Percentiles rank a stretch among this genome's conserved stretches.
Conservation (phyloP, 768 basidiomycete species). For the Kwoniella heveanensis region DNA sequence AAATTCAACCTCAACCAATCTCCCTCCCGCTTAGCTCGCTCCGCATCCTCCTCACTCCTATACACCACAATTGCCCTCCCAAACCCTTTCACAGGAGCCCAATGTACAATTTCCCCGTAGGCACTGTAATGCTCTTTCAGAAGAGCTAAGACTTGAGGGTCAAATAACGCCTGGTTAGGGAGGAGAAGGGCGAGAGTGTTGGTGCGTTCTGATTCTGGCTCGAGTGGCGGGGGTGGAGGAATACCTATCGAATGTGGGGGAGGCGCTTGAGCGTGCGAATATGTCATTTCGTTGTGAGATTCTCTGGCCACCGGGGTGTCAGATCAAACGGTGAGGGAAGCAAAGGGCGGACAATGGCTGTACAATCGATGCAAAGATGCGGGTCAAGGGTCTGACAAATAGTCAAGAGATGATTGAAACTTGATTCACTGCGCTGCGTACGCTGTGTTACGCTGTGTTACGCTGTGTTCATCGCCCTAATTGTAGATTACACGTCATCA, state of each 20-base stretch:
- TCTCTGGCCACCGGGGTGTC: no score
- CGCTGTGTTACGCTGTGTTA: not conserved
- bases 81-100: constrained; percentile 84
- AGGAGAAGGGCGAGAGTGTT: constrained; percentile 84
- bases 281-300: not conserved
- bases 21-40: constrained; percentile 66
- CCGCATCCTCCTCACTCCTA: constrained; percentile 47
- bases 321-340: no score
- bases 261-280: not conserved
- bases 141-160: constrained; percentile 67
- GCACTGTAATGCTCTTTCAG: constrained; percentile 71
- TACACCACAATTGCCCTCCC: constrained; percentile 82
- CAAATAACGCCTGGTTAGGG: constrained; percentile 76
- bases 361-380: no score
- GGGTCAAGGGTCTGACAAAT: no score
- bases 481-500: not conserved
- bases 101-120: constrained; percentile 82
- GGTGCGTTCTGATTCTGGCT: constrained; percentile 60
- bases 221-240: constrained; percentile 19
- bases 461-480: not conserved
- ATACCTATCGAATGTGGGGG: constrained; percentile 5
- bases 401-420: no score
- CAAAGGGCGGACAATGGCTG: no score
- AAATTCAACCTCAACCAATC: constrained; percentile 56
- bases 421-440: not conserved